Evolutionary conservation across 768 basidiomycete species (phyloP).

Genomic region (Auricularia auricula-judae): DNA sequence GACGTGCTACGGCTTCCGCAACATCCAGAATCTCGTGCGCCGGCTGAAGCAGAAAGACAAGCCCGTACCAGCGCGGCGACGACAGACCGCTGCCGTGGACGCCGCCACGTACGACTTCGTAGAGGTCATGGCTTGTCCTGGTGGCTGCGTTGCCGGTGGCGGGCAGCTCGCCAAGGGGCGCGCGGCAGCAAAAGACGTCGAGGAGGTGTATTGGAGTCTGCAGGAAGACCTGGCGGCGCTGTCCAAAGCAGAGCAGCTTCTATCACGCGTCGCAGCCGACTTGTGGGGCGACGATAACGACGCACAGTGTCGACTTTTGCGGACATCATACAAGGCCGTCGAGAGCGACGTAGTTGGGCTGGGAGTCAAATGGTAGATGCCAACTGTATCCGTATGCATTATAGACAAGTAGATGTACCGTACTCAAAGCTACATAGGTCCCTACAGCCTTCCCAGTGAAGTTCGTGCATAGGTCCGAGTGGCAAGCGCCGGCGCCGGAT

Average conservation of each 20-base stretch:
- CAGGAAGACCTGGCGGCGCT: slow-evolving; percentile 30
- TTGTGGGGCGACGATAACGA: slow-evolving; percentile 37
- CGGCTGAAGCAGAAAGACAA: slow-evolving; percentile 77
- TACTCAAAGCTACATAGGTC: too few species aligned
- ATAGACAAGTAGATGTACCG: background rate
- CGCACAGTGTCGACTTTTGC: slow-evolving; percentile 39
- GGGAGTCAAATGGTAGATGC: slow-evolving; percentile 55
- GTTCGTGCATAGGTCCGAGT: too few species aligned
- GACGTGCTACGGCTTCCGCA: slow-evolving; percentile 90
- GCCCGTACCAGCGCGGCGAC: slow-evolving; percentile 61
- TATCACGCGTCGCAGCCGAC: slow-evolving; percentile 29
- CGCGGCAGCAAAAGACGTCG: slow-evolving; percentile 44
- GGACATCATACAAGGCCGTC: slow-evolving; percentile 77
- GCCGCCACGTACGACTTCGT: slow-evolving; percentile 70
- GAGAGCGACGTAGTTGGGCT: slow-evolving; percentile 75
- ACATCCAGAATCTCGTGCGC: slow-evolving; percentile 91
- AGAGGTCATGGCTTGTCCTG: slow-evolving; percentile 98
- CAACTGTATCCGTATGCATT: background rate
- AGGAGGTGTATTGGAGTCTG: slow-evolving; percentile 66
- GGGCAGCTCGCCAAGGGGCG: slow-evolving; percentile 49
- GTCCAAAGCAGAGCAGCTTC: slow-evolving; percentile 28
- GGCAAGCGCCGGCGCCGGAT: too few species aligned
- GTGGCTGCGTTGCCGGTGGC: slow-evolving; percentile 95
- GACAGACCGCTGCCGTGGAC: slow-evolving; percentile 14
- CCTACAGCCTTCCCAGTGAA: too few species aligned